Evolutionary conservation across 129 eudicot genomes (phyloP).

Genomic region (Smallanthus sonchifolius): DNA sequence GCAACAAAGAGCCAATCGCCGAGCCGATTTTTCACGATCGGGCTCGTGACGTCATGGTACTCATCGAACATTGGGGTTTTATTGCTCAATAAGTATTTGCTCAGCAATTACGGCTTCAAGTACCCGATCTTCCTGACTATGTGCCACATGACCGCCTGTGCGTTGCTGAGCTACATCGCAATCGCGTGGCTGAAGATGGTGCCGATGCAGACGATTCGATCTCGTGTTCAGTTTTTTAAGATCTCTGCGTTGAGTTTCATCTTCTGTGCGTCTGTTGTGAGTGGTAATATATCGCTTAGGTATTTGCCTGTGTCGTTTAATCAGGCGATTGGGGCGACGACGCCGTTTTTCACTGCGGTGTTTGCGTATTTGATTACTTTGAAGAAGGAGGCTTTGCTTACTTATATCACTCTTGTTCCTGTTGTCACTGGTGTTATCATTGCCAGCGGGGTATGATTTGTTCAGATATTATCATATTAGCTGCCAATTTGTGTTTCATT

Average conservation of each 20-base stretch:
- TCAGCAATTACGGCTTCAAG: slow-evolving; percentile 71
- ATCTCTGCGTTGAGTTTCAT: slow-evolving; percentile 63
- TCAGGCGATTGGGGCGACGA: slow-evolving; percentile 93
- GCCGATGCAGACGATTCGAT: slow-evolving; percentile 71
- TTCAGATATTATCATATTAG: background rate
- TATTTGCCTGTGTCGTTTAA: slow-evolving; percentile 85
- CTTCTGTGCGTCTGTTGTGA: slow-evolving; percentile 80
- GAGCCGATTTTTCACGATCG: slow-evolving; percentile 59
- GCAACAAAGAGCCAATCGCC: slow-evolving; percentile 34
- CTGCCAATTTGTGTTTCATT: background rate
- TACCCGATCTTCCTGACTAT: slow-evolving; percentile 82
- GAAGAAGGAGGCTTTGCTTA: slow-evolving; percentile 75
- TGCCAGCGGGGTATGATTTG: slow-evolving; percentile 77
- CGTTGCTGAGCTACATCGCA: slow-evolving; percentile 71
- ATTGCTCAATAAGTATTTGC: slow-evolving; percentile 65
- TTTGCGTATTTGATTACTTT: slow-evolving; percentile 78
- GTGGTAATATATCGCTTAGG: slow-evolving; percentile 80
- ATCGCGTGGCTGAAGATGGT: slow-evolving; percentile 84
- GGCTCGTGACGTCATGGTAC: slow-evolving; percentile 78
- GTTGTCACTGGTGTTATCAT: slow-evolving; percentile 86
- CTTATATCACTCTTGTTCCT: slow-evolving; percentile 66
- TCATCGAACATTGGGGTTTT: slow-evolving; percentile 85
- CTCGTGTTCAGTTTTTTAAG: slow-evolving; percentile 66
- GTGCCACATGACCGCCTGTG: slow-evolving; percentile 91
- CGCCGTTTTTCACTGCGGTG: slow-evolving; percentile 92